Percentiles rank a stretch among this genome's conserved stretches.
Evolutionary conservation across 2,329 filamentous ascomycete species (phyloP).

Genomic region (Hirsutella rhossiliensis): DNA sequence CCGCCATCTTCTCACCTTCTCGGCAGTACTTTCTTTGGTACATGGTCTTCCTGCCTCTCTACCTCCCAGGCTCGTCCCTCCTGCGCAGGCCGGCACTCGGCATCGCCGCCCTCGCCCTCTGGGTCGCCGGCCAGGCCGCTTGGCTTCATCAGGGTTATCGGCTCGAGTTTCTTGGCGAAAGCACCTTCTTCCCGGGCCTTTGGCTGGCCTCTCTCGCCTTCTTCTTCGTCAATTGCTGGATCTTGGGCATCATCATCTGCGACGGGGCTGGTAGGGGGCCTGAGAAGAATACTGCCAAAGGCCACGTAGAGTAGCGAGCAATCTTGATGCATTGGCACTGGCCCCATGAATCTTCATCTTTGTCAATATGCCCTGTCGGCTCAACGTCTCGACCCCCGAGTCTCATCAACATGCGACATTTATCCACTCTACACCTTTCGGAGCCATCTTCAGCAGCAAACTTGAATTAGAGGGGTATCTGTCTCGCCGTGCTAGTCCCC

Average conservation of each 20-base stretch:
- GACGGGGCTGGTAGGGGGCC: slow-evolving; percentile 35
- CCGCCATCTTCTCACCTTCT: neutral
- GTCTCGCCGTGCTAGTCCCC: slow-evolving; percentile 3
- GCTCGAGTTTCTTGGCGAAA: slow-evolving; percentile 68
- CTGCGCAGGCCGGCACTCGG: slow-evolving; percentile 50
- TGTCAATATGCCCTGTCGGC: too few species aligned
- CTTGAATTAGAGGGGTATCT: slow-evolving; percentile 7
- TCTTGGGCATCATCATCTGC: slow-evolving; percentile 65
- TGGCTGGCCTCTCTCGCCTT: slow-evolving; percentile 67
- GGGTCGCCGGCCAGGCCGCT: slow-evolving; percentile 62
- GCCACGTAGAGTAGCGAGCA: slow-evolving; percentile 10
- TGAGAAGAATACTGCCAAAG: slow-evolving; percentile 6
- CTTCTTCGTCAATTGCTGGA: slow-evolving; percentile 78
- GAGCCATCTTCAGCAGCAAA: neutral
- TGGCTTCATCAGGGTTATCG: slow-evolving; percentile 68
- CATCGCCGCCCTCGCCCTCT: slow-evolving; percentile 51
- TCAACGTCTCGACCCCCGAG: too few species aligned
- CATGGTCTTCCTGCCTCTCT: slow-evolving; percentile 82
- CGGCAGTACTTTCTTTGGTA: slow-evolving; percentile 95
- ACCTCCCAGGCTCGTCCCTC: slow-evolving; percentile 71
- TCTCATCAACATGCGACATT: too few species aligned
- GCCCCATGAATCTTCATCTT: too few species aligned
- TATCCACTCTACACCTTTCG: too few species aligned
- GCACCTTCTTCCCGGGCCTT: slow-evolving; percentile 76
- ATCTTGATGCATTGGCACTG: too few species aligned